Evolutionary conservation across 169 alveolate genomes (phyloP), one percentile per base, ranked within the genome.

Genomic region (Plasmodium ovale): DNA sequence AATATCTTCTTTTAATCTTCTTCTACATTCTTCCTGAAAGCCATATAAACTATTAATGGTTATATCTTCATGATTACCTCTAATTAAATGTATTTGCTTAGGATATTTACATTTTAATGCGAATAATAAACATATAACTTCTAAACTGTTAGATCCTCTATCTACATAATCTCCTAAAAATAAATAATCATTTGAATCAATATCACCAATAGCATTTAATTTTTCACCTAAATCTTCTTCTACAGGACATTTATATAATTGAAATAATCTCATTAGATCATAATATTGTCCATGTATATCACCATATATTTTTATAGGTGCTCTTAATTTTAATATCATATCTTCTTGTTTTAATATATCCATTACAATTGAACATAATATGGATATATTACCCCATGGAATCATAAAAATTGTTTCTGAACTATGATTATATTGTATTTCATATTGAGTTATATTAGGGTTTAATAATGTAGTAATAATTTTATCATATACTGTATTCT

Each of bases 11-110:
- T 98, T 96, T 33, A 99, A 92, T 51, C 99, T 94, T 44, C 97
- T 92, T 58, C 97, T 94, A 94, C 99, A 99, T 92, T 99, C 99
- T 72, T 98, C 99, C 49, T 98, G 98, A 93, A 99, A 98, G 14
- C 99, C 99, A 92, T 98, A 99, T 21, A 98, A 96, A 70, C 98
- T 95, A 71, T 99, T 99, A 54, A 99, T 98, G 88, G 99, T 97
- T 53, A 98, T 99, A 90, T 99, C 99, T 95, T 98, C 99, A 92
- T 98, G 99, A 92, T 98, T 98, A 0, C 99, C 99, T 82, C 99
- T 93, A 23, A 99, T 94, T 89, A 99, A 87, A 92, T 99, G 99
- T 25, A 99, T 96, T 94, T 98, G 99, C 65, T 96, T 97, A 23
- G 99, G 99, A 73, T 96, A 98, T 73, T 97, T 97, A 69, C 98